Evolutionary conservation across 495 filamentous ascomycete genomes (phyloP), one percentile per base, ranked within the genome.

Genomic region (Neurospora sp.): DNA sequence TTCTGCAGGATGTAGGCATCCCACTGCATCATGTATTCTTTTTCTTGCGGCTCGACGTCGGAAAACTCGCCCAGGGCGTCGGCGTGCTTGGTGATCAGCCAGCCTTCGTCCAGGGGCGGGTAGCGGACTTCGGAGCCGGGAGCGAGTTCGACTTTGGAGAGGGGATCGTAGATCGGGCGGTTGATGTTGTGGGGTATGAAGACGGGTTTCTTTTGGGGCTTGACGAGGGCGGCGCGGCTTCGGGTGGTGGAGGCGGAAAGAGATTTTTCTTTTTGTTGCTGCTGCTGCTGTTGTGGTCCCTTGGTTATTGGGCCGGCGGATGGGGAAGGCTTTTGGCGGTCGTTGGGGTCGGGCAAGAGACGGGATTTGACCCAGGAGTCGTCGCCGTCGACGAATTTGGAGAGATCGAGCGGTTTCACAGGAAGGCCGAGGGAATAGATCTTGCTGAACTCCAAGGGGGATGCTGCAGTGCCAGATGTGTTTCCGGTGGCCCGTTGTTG

Each of bases 1-100:
- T 83, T 79, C 40, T 74, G 77, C 46, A 84, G 81, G 37, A 87
- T 83, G 61, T 84, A 87, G 3, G 81, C 78, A 70, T 88, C 85
- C 85, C 85, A 88, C 68, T 83, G 81, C 61, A 78, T 79, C 73
- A 87, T 81, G 71, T 84, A 88, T 72, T 88, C 87, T 71, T 86
- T 86, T 70, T 88, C 87, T 16, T 79, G 79, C 16, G 77, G 78
- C 20, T 82, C 79, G 12, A 88, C 78, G 73, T 87, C 87, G 53
- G 79, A 81, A 70, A 84, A 87, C 71, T 88, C 87, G 11, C 81
- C 77, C 39, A 88, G 83, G 70, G 80, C 83, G 69, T 88, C 84
- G 35, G 83, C 81, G 72, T 87, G 84, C 76, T 88, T 88, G 66
- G 84, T 82, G 7, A 84, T 75, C 11, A 88, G 79, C 87, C 86